These are phyloP conservation scores for Leccinum subrobustum DNA, from an alignment of 1,284 basidiomycete species.

Conservation along the genomic window DNA sequence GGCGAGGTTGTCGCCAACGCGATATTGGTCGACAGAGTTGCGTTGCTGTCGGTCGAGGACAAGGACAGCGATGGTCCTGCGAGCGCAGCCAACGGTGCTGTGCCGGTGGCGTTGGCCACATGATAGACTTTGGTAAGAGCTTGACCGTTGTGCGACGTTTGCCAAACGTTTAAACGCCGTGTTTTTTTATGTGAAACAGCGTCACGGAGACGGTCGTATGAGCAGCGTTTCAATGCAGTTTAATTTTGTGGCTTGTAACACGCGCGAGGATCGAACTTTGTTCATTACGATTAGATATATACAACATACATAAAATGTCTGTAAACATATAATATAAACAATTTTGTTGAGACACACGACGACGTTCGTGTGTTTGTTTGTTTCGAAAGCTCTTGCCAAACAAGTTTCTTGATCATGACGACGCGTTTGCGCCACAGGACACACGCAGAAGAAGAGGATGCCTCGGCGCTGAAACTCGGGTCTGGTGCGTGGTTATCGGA, in stretches of 20 bases:
- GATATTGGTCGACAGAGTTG: conserved; percentile 36
- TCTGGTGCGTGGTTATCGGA: conserved; percentile 35
- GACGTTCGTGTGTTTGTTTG: conserved; percentile 19
- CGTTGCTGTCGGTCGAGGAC: conserved; percentile 29
- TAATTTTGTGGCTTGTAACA: conserved; percentile 28
- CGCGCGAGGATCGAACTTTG: conserved; percentile 21
- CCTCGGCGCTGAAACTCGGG: conserved; percentile 52
- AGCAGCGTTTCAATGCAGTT: conserved; percentile 24
- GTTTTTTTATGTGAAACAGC: conserved; percentile 10
- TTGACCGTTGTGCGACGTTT: not conserved
- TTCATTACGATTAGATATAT: conserved; percentile 33
- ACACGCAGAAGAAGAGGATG: conserved; percentile 53
- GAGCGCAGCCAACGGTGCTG: conserved; percentile 14
- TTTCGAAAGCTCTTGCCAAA: conserved; percentile 32
- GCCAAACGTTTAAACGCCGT: conserved; percentile 7
- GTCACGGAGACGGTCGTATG: conserved; percentile 2
- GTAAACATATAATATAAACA: conserved; percentile 36
- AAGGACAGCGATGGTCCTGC: conserved; percentile 12
- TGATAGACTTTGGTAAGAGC: conserved; percentile 28
- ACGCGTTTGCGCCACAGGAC: conserved; percentile 49
- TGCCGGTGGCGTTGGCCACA: conserved; percentile 26
- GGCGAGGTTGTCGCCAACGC: conserved; percentile 35
- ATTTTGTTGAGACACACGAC: conserved; percentile 7
- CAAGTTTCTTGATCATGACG: conserved; percentile 36
- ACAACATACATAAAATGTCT: conserved; percentile 34